phyloP scores from a whole-genome alignment of 306 rosid species.

The Prunus armeniaca region DNA sequence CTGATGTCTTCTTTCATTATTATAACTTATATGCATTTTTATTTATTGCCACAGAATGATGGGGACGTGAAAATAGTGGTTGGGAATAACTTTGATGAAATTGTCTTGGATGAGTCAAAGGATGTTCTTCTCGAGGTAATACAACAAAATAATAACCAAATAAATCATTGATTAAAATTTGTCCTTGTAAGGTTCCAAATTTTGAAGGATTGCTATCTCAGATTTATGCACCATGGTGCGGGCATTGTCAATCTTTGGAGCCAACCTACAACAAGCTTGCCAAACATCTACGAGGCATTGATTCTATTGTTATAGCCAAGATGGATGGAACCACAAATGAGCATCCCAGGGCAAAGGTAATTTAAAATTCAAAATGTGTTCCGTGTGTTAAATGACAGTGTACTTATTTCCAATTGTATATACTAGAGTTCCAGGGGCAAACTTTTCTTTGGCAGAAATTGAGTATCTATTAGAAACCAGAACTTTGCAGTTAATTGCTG shows the following conservation, averaged over 20 bases:
- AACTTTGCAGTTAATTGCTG: not conserved
- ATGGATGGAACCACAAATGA: slow-evolving; percentile 99
- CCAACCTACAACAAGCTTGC: slow-evolving; percentile 94
- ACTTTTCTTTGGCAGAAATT: not conserved
- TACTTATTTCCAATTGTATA: not conserved
- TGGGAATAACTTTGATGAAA: slow-evolving; percentile 84
- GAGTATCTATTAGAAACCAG: not conserved
- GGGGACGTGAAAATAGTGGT: slow-evolving; percentile 90
- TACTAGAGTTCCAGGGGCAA: not conserved
- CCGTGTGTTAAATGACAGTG: not conserved
- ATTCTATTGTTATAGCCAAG: slow-evolving; percentile 89
- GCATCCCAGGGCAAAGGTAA: slow-evolving; percentile 98
- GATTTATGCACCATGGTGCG: slow-evolving; percentile 99
- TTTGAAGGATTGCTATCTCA: slow-evolving; percentile 27
- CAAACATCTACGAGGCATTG: slow-evolving; percentile 69
- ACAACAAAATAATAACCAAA: not conserved
- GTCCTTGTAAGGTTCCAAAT: slow-evolving; percentile 20
- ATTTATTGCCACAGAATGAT: slow-evolving; percentile 55
- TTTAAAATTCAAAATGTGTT: slow-evolving; percentile 9
- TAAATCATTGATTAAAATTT: not conserved
- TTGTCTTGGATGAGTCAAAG: slow-evolving; percentile 96
- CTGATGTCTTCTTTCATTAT: slow-evolving; percentile 10
- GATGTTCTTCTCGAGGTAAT: slow-evolving; percentile 97
- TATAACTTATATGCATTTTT: slow-evolving; percentile 18
- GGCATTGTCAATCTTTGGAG: slow-evolving; percentile 93